These are phyloP conservation scores for Backusella liffmaniae DNA, from an alignment of 192 early-diverging fungal genomes.

Conservation along the genomic window DNA sequence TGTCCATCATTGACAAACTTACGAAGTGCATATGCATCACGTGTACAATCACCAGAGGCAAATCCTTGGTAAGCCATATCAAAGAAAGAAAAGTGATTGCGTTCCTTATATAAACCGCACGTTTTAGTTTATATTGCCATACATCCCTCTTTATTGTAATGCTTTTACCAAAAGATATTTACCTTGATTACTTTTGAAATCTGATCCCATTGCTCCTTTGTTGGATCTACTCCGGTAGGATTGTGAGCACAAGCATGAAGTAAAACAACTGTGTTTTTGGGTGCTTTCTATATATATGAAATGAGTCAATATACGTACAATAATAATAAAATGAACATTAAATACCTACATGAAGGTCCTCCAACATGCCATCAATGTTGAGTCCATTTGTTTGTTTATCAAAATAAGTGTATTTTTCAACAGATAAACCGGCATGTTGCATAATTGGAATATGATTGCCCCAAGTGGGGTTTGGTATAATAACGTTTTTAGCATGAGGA, in stretches of 20 bases:
- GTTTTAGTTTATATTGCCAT: background rate
- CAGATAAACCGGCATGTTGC: slow-evolving; percentile 84
- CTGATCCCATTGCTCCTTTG: slow-evolving; percentile 85
- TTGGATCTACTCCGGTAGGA: slow-evolving; percentile 98
- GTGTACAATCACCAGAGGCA: slow-evolving; percentile 85
- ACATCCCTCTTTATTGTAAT: too few species aligned
- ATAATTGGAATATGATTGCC: slow-evolving; percentile 96
- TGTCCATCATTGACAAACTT: slow-evolving; percentile 85
- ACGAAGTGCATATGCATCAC: slow-evolving; percentile 92
- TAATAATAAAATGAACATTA: background rate
- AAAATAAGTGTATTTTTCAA: slow-evolving; percentile 90
- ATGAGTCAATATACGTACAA: background rate
- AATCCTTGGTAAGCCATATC: slow-evolving; percentile 99
- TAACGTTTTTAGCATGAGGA: slow-evolving; percentile 79
- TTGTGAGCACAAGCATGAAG: slow-evolving; percentile 99
- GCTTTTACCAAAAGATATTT: background rate
- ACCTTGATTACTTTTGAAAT: slow-evolving; percentile 75
- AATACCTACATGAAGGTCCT: slow-evolving; percentile 70
- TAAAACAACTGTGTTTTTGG: slow-evolving; percentile 83
- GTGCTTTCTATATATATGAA: slow-evolving; percentile 68
- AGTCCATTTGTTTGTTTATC: slow-evolving; percentile 90
- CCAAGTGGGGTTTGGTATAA: slow-evolving; percentile 93
- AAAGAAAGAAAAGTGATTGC: slow-evolving; percentile 89
- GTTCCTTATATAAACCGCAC: slow-evolving; percentile 34
- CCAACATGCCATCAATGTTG: slow-evolving; percentile 88